phyloP scores from a whole-genome alignment of 331 rosid genomes.

The Cydonia oblonga region DNA sequence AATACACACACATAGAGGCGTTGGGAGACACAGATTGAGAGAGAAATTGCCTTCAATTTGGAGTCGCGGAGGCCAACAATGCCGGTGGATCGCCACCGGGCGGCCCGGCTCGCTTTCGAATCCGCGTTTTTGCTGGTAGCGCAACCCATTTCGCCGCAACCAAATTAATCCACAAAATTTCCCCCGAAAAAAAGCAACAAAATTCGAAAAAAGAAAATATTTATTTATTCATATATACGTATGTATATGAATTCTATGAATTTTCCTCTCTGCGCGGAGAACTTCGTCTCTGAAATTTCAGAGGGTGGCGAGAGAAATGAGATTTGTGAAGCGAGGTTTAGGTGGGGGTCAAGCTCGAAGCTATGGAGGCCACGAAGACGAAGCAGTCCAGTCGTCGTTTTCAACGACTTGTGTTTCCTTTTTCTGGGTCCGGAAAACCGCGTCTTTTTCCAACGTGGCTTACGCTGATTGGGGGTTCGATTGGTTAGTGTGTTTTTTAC shows the following conservation, averaged over 20 bases:
- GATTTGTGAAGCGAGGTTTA: constrained; percentile 8
- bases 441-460: neutral
- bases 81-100: constrained; percentile 98
- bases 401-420: neutral
- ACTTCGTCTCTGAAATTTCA: too few species aligned
- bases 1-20: too few species aligned
- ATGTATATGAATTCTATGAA: neutral
- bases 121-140: constrained; percentile 48
- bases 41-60: constrained; percentile 60
- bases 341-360: neutral
- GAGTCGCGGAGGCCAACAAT: constrained; percentile 91
- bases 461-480: neutral
- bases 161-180: neutral
- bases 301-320: neutral
- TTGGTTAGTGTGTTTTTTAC: neutral
- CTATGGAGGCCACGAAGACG: neutral
- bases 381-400: neutral
- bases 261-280: neutral
- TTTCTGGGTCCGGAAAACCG: neutral
- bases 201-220: too few species aligned
- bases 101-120: constrained; percentile 42
- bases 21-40: neutral
- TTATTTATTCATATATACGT: neutral
- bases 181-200: too few species aligned
- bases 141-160: constrained; percentile 54